Evolutionary conservation across 306 rosid genomes (phyloP).

Genomic region (Pueraria montana): DNA sequence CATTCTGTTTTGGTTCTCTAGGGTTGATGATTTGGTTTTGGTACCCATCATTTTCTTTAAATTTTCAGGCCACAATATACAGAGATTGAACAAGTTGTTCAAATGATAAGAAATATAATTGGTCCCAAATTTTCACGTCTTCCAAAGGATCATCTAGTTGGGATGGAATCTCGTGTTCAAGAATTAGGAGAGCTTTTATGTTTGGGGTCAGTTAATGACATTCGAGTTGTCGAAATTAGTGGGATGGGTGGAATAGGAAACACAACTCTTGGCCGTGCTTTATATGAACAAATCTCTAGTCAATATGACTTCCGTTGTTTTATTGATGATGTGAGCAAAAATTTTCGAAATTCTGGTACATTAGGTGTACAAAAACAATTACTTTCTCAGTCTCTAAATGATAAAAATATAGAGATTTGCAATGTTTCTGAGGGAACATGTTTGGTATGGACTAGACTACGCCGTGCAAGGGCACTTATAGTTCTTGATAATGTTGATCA

Average conservation of each 20-base stretch:
- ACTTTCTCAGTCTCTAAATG: neutral
- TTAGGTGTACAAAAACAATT: neutral
- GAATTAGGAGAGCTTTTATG: too few species aligned
- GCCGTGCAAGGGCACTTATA: neutral
- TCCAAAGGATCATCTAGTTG: too few species aligned
- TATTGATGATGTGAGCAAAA: neutral
- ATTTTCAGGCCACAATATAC: neutral
- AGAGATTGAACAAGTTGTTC: neutral
- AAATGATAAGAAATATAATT: neutral
- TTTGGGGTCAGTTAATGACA: too few species aligned
- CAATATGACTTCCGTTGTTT: neutral
- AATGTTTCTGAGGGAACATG: neutral
- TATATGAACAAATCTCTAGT: neutral
- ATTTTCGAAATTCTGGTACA: neutral
- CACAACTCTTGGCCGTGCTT: neutral
- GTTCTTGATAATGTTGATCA: neutral
- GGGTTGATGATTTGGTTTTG: too few species aligned
- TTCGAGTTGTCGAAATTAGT: constrained; percentile 1
- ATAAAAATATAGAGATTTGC: neutral
- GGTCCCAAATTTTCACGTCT: too few species aligned
- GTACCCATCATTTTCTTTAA: too few species aligned
- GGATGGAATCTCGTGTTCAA: too few species aligned
- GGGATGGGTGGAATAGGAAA: constrained; percentile 49
- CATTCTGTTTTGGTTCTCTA: too few species aligned
- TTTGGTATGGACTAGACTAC: neutral